phyloP scores from a whole-genome alignment of 345 rosid genomes.

The Eucalyptus albens region DNA sequence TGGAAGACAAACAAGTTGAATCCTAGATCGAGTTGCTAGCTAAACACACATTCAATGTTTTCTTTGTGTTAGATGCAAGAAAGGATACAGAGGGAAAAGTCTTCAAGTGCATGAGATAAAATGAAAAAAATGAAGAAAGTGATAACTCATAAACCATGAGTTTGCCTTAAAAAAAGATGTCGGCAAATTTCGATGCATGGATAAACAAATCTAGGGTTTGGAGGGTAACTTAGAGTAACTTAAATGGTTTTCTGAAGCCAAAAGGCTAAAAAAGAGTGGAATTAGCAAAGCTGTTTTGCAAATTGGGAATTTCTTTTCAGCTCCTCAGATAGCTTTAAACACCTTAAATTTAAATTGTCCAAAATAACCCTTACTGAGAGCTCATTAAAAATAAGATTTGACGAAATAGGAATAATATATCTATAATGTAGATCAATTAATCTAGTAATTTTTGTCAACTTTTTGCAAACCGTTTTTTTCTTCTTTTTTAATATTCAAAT shows the following conservation, averaged over 20 bases:
- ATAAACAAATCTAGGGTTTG: background rate
- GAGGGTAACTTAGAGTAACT: background rate
- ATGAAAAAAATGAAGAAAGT: background rate
- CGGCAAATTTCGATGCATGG: background rate
- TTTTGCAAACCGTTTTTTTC: background rate
- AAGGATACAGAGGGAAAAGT: background rate
- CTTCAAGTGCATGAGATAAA: background rate
- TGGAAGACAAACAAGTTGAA: background rate
- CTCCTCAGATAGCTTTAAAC: background rate
- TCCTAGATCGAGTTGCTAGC: background rate
- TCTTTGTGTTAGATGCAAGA: background rate
- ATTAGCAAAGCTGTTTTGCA: background rate
- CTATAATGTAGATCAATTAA: background rate
- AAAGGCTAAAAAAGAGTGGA: background rate
- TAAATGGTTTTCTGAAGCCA: background rate
- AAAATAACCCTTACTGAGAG: background rate
- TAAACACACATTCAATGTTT: background rate
- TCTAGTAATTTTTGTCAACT: background rate
- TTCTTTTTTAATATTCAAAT: background rate
- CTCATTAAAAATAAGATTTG: background rate
- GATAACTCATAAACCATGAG: background rate
- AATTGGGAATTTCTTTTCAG: background rate
- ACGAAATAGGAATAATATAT: background rate
- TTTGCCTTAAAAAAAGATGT: background rate
- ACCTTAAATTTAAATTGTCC: background rate